A percentile compares a stretch with the other conserved stretches of the same genome.
phyloP scores from a whole-genome alignment of 441 rosid genomes.

The Syzygium malaccense region DNA sequence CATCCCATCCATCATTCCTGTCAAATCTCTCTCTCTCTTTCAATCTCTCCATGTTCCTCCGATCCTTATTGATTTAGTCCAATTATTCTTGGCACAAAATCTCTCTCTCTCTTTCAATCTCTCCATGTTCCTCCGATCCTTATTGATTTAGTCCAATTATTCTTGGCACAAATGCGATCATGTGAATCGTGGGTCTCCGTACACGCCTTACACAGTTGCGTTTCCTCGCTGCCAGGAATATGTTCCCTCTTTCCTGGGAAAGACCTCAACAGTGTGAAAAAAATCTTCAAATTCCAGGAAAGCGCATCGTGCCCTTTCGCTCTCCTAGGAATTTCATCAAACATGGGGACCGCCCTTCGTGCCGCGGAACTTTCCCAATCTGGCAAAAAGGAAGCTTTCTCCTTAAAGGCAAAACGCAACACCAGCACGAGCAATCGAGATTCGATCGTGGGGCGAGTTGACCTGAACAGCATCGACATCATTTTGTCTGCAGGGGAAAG shows the following conservation, averaged over 20 bases:
- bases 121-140: neutral
- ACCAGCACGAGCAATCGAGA: neutral
- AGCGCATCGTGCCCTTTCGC: neutral
- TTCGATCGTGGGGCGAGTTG: neutral
- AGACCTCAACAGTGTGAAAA: neutral
- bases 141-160: neutral
- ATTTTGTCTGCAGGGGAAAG: neutral
- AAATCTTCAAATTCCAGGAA: neutral
- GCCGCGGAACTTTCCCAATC: conserved; percentile 5
- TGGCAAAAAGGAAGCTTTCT: neutral
- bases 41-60: neutral
- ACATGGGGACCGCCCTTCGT: neutral
- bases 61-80: neutral
- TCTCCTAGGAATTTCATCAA: conserved; percentile 5
- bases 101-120: neutral
- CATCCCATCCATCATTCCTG: neutral
- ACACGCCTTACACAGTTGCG: neutral
- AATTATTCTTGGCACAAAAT: neutral
- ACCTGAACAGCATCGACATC: neutral
- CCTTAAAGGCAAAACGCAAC: neutral
- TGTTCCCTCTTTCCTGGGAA: neutral
- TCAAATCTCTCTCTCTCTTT: neutral
- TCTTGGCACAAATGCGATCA: neutral
- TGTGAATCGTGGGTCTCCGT: neutral
- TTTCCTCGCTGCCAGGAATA: conserved; percentile 4